Conservation (phyloP, 2,329 filamentous ascomycete genomes). For the Pseudodiploospora longispora region DNA sequence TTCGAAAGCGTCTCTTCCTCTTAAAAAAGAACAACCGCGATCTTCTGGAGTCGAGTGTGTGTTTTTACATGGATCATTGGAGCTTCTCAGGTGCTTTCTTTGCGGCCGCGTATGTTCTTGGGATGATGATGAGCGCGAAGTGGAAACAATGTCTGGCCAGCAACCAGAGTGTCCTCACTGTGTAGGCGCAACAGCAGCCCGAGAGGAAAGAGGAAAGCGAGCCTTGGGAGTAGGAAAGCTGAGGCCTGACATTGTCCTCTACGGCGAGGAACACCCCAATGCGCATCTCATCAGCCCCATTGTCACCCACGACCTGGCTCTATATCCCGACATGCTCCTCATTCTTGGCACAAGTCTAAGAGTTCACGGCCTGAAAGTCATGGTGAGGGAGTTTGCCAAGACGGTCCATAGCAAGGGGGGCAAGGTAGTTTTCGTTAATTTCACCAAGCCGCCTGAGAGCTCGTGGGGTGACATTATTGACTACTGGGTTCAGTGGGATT, state of each 20-base stretch:
- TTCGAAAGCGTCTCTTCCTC: neutral
- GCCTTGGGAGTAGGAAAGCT: constrained; percentile 60
- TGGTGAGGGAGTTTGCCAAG: constrained; percentile 65
- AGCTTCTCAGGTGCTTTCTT: constrained; percentile 54
- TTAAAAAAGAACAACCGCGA: constrained; percentile 18
- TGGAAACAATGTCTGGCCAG: constrained; percentile 51
- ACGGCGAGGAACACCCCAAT: constrained; percentile 65
- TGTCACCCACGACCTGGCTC: constrained; percentile 56
- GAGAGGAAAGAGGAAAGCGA: constrained; percentile 58
- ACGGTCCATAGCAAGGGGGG: constrained; percentile 60
- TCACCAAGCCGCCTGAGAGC: constrained; percentile 63
- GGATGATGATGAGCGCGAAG: constrained; percentile 48
- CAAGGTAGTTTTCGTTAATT: constrained; percentile 65
- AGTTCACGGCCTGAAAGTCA: constrained; percentile 62
- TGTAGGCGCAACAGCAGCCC: constrained; percentile 50
- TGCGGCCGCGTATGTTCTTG: constrained; percentile 51
- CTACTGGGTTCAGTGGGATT: constrained; percentile 69
- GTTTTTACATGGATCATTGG: constrained; percentile 64
- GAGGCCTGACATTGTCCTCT: constrained; percentile 65
- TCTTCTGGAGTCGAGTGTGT: constrained; percentile 53
- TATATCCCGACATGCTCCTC: constrained; percentile 58
- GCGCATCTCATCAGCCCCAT: constrained; percentile 61
- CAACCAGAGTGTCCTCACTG: constrained; percentile 63
- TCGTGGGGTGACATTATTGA: constrained; percentile 66
- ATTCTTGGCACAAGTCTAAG: constrained; percentile 64